Base-by-base conservation (phyloP, 2,329 filamentous ascomycete species). In the Alternaria incomplexa region DNA sequence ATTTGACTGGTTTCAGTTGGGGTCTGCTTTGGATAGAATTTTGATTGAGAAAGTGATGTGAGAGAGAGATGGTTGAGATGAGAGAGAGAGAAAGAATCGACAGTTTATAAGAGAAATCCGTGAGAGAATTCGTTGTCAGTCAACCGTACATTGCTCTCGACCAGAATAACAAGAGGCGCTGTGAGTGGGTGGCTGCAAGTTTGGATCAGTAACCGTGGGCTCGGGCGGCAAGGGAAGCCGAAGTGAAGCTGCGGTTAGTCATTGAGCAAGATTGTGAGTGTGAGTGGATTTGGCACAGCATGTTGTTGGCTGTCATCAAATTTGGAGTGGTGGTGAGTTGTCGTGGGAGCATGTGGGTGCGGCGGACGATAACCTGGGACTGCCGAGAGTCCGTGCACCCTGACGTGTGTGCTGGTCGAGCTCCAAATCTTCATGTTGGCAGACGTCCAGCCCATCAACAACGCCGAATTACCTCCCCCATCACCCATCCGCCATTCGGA, bases 401-500 rank as follows among this genome's bases (percentile, higher is more conserved):
- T 62, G 65, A 62, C 64, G 67, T 60, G 53, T 53, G 26, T 58
- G 56, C 44, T 43, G 44, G 44, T 50, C 45, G 25, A 57, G 61
- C 64, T 67, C 60, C 62, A 63, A 66, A 65, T 66, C 64, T 70
- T 67, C 68, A 61, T 63, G 63, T 65, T 66, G 63, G 52, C 55
- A 11, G 25, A 46, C 56, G 50, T 26, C 48, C 32, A 66, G 61
- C 62, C 60, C 58, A 68, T 53, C 62, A 65, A 32, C 67, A 59
- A 62, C 61, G 52, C 59, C 67, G 61, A 40, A 40, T 64, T 36
- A 9, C 65, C 56, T 55, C 57, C 63, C 59, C 26, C 30, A 52
- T 23, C 47, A 17, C 46, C 63, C 70, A 68, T 72, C 65, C 67
- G 67, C 70, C 67, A 71, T 71, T 70, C 67, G 69, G 70, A 73